A percentile compares a stretch with the other conserved stretches of the same genome.
These are phyloP conservation scores for Macrotyloma uniflorum DNA, from an alignment of 306 rosid genomes.

Conservation along the genomic window DNA sequence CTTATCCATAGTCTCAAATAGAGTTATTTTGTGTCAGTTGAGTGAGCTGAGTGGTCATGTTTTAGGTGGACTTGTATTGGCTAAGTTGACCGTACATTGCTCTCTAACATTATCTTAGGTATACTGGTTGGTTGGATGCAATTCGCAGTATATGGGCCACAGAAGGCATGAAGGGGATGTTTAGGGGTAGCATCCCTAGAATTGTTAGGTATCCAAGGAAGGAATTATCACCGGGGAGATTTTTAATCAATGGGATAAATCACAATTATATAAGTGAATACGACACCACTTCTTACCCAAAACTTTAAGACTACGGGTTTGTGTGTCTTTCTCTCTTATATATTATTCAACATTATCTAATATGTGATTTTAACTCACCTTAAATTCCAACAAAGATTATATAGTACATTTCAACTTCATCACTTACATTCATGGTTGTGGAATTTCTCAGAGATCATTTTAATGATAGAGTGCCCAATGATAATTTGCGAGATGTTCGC, in stretches of 20 bases:
- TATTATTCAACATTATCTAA: too few species aligned
- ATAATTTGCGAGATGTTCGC: slow-evolving; percentile 45
- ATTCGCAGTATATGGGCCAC: slow-evolving; percentile 57
- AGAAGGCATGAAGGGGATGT: slow-evolving; percentile 80
- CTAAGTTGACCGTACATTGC: slow-evolving; percentile 20
- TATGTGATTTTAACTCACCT: too few species aligned
- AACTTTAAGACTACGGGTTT: too few species aligned
- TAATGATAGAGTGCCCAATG: slow-evolving; percentile 47
- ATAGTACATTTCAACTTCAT: slow-evolving; percentile 92
- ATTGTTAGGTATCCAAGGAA: too few species aligned
- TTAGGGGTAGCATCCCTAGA: slow-evolving; percentile 87
- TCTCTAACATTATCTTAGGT: slow-evolving; percentile 49
- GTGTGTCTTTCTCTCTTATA: too few species aligned
- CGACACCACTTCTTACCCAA: too few species aligned
- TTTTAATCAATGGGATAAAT: too few species aligned
- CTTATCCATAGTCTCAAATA: neutral
- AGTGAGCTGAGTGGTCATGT: neutral
- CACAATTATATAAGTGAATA: too few species aligned
- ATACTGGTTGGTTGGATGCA: slow-evolving; percentile 80
- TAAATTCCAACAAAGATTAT: too few species aligned
- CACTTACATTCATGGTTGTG: slow-evolving; percentile 89
- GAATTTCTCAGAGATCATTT: slow-evolving; percentile 81
- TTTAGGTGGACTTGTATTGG: neutral
- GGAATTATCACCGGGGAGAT: too few species aligned
- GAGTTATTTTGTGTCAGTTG: neutral